phyloP scores from a whole-genome alignment of 2,329 filamentous ascomycete genomes.

The Penicillium sp. region DNA sequence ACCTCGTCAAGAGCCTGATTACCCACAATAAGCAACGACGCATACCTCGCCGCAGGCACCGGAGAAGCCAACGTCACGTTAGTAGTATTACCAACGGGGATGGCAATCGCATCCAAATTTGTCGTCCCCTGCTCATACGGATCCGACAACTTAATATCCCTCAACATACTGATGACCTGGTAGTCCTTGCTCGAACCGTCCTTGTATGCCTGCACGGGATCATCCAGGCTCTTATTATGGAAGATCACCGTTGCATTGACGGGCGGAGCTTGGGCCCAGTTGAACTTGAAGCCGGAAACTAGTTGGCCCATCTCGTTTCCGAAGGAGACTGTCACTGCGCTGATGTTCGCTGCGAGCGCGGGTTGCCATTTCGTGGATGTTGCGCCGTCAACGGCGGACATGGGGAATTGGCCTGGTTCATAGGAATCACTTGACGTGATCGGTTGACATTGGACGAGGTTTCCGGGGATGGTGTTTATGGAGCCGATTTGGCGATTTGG shows the following conservation, averaged over 20 bases:
- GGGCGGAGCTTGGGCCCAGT: slow-evolving; percentile 66
- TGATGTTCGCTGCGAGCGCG: slow-evolving; percentile 53
- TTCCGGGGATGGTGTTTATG: slow-evolving; percentile 61
- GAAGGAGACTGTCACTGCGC: slow-evolving; percentile 64
- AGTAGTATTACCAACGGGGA: slow-evolving; percentile 52
- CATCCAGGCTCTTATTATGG: slow-evolving; percentile 53
- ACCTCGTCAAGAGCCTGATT: slow-evolving; percentile 47
- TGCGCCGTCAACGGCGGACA: slow-evolving; percentile 70
- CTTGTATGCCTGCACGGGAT: slow-evolving; percentile 24
- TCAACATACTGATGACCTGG: slow-evolving; percentile 34
- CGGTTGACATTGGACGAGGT: slow-evolving; percentile 69
- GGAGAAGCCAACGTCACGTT: slow-evolving; percentile 43
- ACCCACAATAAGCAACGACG: slow-evolving; percentile 52
- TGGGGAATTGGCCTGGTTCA: slow-evolving; percentile 71
- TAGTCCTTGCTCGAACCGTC: slow-evolving; percentile 22
- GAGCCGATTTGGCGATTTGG: slow-evolving; percentile 64
- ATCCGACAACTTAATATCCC: slow-evolving; percentile 44
- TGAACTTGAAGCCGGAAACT: slow-evolving; percentile 59
- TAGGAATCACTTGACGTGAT: slow-evolving; percentile 56
- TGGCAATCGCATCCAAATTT: slow-evolving; percentile 42
- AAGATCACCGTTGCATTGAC: slow-evolving; percentile 61
- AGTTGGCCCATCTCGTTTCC: slow-evolving; percentile 40
- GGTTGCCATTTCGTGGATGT: slow-evolving; percentile 72
- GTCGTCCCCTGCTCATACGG: slow-evolving; percentile 45
- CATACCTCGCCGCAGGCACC: slow-evolving; percentile 47